A percentile compares a stretch with the other conserved stretches of the same genome.
phyloP scores from a whole-genome alignment of 352 stramenopile genomes.

The Globisporangium ultimum region DNA sequence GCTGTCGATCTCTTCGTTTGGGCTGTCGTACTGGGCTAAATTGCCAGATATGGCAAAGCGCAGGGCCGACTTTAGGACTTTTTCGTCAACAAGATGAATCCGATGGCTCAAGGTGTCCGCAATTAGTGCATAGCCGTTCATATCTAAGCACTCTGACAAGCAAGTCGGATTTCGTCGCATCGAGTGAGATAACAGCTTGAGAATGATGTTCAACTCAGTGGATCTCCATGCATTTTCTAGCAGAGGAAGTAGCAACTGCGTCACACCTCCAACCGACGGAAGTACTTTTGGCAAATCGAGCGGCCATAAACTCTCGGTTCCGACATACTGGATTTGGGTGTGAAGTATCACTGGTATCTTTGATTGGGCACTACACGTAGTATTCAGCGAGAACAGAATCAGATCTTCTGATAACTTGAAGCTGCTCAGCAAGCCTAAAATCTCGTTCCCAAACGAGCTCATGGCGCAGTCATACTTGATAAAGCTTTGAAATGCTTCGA shows the following conservation, averaged over 20 bases:
- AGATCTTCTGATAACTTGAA: conserved; percentile 61
- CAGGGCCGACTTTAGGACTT: conserved; percentile 35
- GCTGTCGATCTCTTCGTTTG: background rate
- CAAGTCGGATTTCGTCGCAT: conserved; percentile 55
- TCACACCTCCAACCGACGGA: conserved; percentile 57
- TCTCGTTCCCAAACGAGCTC: conserved; percentile 56
- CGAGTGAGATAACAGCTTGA: conserved; percentile 45
- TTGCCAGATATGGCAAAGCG: conserved; percentile 49
- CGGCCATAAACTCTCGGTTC: conserved; percentile 34
- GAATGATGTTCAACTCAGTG: conserved; percentile 38
- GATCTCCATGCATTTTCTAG: conserved; percentile 46
- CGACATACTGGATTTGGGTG: conserved; percentile 54
- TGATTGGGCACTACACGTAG: conserved; percentile 28
- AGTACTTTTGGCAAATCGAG: conserved; percentile 58
- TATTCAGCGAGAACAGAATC: conserved; percentile 65
- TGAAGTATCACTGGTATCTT: conserved; percentile 19
- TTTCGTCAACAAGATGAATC: conserved; percentile 45
- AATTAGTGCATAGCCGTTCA: conserved; percentile 58
- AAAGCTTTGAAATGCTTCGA: conserved; percentile 46
- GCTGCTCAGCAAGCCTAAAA: conserved; percentile 45
- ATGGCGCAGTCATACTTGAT: conserved; percentile 58
- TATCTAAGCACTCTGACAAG: conserved; percentile 58
- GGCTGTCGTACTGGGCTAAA: conserved; percentile 14
- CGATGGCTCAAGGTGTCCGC: conserved; percentile 33
- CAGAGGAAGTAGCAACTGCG: conserved; percentile 55